Evolutionary conservation across 768 basidiomycete genomes (phyloP).

Genomic region (Mycena crocata): DNA sequence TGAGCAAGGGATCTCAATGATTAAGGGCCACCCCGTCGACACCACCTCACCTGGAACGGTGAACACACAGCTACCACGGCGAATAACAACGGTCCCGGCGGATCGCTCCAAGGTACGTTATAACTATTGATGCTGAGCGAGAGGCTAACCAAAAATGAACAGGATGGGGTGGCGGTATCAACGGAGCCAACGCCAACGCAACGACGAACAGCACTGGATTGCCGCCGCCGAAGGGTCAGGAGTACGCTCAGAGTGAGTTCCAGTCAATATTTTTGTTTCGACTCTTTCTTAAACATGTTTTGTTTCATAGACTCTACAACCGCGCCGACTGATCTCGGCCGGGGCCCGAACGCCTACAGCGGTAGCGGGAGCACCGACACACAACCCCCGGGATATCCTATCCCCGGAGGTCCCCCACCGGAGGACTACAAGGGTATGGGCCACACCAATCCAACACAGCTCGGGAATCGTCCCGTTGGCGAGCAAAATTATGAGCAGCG

Average conservation of each 20-base stretch:
- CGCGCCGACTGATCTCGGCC: constrained; percentile 19
- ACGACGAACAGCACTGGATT: constrained; percentile 24
- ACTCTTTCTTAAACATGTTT: not conserved
- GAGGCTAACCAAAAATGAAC: not conserved
- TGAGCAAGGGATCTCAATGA: constrained; percentile 50
- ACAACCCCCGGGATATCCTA: constrained; percentile 21
- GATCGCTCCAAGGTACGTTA: constrained; percentile 23
- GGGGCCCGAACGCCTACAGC: constrained; percentile 23
- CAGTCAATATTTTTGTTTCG: not conserved
- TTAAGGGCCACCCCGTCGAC: constrained; percentile 22
- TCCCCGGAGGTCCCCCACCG: constrained; percentile 12
- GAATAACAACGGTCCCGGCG: not conserved
- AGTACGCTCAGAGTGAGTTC: constrained; percentile 31
- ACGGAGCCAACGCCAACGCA: constrained; percentile 27
- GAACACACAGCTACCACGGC: not conserved
- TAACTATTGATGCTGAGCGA: not conserved
- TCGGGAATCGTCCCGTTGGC: constrained; percentile 24
- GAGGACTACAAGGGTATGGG: constrained; percentile 21
- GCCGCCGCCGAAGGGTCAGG: constrained; percentile 21
- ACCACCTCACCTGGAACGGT: not conserved
- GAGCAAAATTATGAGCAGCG: constrained; percentile 20
- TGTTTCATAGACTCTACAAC: constrained; percentile 18
- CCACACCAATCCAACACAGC: constrained; percentile 23
- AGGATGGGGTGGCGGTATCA: constrained; percentile 33
- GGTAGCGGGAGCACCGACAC: constrained; percentile 1